Percentiles rank a stretch among this genome's conserved stretches.
phyloP scores from a whole-genome alignment of 129 eudicot genomes.

The Arctium lappa region DNA sequence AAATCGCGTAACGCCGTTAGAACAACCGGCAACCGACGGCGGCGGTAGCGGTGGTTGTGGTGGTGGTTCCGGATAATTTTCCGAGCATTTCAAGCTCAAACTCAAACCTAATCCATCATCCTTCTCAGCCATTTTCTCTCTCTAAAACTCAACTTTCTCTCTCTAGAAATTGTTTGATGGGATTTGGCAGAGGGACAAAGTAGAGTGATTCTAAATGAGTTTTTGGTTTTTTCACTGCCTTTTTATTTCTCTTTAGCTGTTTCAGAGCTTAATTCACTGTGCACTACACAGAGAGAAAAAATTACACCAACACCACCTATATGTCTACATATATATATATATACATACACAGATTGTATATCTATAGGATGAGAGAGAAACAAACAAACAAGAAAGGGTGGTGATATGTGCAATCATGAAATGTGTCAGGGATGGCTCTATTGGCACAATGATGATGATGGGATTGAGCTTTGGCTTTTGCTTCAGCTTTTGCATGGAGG shows the following conservation, averaged over 20 bases:
- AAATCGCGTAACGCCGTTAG: constrained; percentile 14
- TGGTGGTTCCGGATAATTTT: constrained; percentile 23
- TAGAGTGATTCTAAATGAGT: constrained; percentile 31
- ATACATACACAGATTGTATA: neutral
- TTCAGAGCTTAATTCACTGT: constrained; percentile 38
- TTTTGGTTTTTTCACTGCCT: constrained; percentile 36
- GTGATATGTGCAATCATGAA: constrained; percentile 63
- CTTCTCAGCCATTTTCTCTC: constrained; percentile 34
- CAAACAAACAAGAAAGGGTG: neutral
- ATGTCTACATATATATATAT: constrained; percentile 18
- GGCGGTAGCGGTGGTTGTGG: constrained; percentile 31
- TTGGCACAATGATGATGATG: constrained; percentile 76
- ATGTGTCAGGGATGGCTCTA: constrained; percentile 60
- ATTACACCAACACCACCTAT: constrained; percentile 28
- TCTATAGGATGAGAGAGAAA: constrained; percentile 32
- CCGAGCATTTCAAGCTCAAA: constrained; percentile 56
- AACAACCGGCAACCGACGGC: neutral
- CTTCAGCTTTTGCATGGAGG: constrained; percentile 47
- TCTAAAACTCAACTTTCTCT: constrained; percentile 14
- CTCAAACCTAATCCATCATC: constrained; percentile 62
- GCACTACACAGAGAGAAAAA: constrained; percentile 25
- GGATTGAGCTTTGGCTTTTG: constrained; percentile 50
- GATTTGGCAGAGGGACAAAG: constrained; percentile 43
- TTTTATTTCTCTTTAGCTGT: constrained; percentile 26
- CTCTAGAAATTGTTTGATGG: constrained; percentile 12